phyloP scores from a whole-genome alignment of 352 stramenopile species.

The Phytophthora vignae region DNA sequence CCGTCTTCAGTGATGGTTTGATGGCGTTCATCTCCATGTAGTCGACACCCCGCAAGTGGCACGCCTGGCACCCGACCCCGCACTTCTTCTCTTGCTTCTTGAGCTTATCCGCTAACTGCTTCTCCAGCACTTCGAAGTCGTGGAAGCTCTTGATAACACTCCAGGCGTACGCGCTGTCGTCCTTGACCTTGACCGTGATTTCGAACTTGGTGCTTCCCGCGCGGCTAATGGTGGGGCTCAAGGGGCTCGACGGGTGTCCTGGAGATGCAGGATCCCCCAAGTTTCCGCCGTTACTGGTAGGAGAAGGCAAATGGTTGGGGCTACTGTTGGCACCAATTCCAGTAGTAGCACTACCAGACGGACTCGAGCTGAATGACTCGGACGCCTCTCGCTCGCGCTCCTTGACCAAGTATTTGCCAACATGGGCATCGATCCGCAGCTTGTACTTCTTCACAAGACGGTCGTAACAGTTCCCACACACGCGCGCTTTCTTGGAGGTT shows the following conservation, averaged over 20 bases:
- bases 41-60: constrained; percentile 78
- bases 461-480: constrained; percentile 77
- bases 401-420: constrained; percentile 77
- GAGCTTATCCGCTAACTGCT: constrained; percentile 67
- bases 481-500: constrained; percentile 62
- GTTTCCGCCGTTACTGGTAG: constrained; percentile 20
- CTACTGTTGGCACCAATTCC: constrained; percentile 10
- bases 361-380: constrained; percentile 32
- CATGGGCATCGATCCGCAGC: constrained; percentile 67
- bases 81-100: constrained; percentile 81
- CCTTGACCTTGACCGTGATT: constrained; percentile 67
- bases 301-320: constrained; percentile 7
- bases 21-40: constrained; percentile 67
- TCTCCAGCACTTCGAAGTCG: constrained; percentile 79
- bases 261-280: constrained; percentile 2
- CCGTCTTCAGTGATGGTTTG: constrained; percentile 56
- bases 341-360: constrained; percentile 14
- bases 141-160: constrained; percentile 74
- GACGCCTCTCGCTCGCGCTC: constrained; percentile 42
- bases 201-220: constrained; percentile 52
- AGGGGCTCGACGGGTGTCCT: constrained; percentile 11
- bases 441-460: constrained; percentile 72
- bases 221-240: constrained; percentile 21
- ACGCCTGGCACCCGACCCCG: constrained; percentile 41
- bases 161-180: constrained; percentile 67